Base-by-base conservation (phyloP, 768 basidiomycete genomes). In the Lyophyllum shimeji region DNA sequence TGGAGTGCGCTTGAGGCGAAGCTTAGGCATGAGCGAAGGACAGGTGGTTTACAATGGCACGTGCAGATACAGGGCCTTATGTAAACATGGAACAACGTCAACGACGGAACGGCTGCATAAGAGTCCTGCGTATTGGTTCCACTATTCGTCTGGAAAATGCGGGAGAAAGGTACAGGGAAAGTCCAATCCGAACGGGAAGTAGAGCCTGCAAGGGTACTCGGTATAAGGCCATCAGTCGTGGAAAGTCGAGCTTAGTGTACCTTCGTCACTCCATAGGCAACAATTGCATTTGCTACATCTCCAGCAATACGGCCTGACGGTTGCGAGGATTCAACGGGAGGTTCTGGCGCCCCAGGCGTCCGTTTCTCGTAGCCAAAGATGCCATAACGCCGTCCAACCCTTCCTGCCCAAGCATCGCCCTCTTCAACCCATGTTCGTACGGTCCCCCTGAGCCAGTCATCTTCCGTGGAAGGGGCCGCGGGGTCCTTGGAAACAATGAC, bases 221-320 rank as follows among this genome's bases (percentile, higher is more conserved):
- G 57, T 17, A 58, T 33, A 34, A 44, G 20, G 43, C 42, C 29
- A 5, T 29, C 27, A 1, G 2, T 46, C 27, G 31, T 33, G 40
- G 24, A 23, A 37, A 37, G n/a, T 17, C 18, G 21, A 34, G 34
- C 56, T 74, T 33, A 2, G 50, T 65, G 52, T 63, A 89, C 93
- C 81, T 94, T 94, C 48, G 87, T 88, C 17, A 82, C 74, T 1
- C 82, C 85, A 67, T 95, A 96, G 2, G 93, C 93, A 46, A 92
- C 74, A 8, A 93, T 81, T 2, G 85, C 90, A 66, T 94, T 93
- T 3, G 90, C 87, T 6, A 93, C 82, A 64, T 93, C 89, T 15
- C 87, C 86, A 9, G 86, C 88, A 33, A 92, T 68, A 54, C 72
- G 72, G 12, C 71, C 73, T 15, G 79, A 64, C 6, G 63, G 60